Base-by-base conservation (phyloP, 1,284 basidiomycete species). In the Ganoderma resinaceum region DNA sequence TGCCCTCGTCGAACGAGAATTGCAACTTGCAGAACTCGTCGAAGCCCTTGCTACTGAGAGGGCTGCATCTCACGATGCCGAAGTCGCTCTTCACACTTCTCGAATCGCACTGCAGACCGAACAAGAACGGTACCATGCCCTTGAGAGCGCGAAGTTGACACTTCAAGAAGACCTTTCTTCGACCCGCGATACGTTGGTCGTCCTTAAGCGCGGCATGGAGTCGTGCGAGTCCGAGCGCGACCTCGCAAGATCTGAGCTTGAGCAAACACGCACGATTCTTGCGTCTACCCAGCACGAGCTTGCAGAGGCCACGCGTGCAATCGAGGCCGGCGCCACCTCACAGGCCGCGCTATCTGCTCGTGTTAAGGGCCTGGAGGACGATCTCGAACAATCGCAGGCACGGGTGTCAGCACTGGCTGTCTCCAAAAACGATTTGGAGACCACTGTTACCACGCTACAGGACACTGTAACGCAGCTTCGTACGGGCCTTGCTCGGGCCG, bases 401-500 rank as follows among this genome's bases (percentile, higher is more conserved):
- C 58, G 31, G n/a, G 18, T 55, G 29, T 60, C 38, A 31, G 46
- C 37, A 55, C 68, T 72, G 55, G 38, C 49, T 18, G 46, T 49
- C 37, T 62, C 62, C 53, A 72, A 70, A n/a, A 38, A 31, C 31
- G 57, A 42, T 37, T 49, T 72, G 7, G 67, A 70, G 58, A 63
- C 29, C 6, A 53, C 67, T 11, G 62, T 68, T n/a, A 63, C 66
- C 52, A 46, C 62, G 52, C 62, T 67, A 63, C 58, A 67, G 38
- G 66, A 62, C 16, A 67, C 66, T 40, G 52, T 72, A 40, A 59
- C 62, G 12, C 59, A 61, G 29, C 67, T 72, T 64, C 62, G 61
- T 59, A 35, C 31, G 23, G 62, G 67, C 16, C 61, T 70, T 53
- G 66, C 63, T 33, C 71, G 69, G 52, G 65, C 70, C 66, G 65